Base-by-base conservation (phyloP, 768 basidiomycete species). In the Lepiota brunneoincarnata region DNA sequence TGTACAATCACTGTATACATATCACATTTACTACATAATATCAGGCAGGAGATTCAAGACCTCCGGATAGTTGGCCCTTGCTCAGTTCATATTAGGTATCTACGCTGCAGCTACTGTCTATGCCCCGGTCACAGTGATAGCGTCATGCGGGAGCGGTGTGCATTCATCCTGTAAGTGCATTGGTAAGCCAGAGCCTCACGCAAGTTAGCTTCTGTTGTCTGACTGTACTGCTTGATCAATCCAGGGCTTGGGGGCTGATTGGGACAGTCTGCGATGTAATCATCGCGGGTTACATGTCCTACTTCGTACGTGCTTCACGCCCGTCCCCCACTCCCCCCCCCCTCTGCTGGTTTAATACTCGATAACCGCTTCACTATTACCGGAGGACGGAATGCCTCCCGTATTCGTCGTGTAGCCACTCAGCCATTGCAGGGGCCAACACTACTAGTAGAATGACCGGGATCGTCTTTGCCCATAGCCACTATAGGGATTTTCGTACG, bases 291-390 rank as follows among this genome's bases (percentile, higher is more conserved):
- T 49, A 49, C 38, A 49, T 49, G 49, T 49, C 39, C 24, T 17
- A 23, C 18, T 49, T 49, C n/a, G 49, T 41, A 40, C 6, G 49
- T 40, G 28, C 9, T 18, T 35, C 17, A 31, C 31, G 11, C 11
- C 31, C 31, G 11, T 31, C 6, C 31, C 3, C n/a, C n/a, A n/a
- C 14, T 5, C 0, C 5, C 23, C 1, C n/a, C 43, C n/a, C 26
- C 14, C 23, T 44, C 21, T 15, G 17, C 52, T 54, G 6, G 44
- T 46, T n/a, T 39, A n/a, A n/a, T 54, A 24, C 17, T 54, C 23
- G 46, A 54, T 38, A 54, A 54, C 20, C 52, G 44, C 24, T 38
- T 54, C 26, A 46, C 36, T 3, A 39, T 54, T 3, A 12, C 15
- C 24, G 24, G 36, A 7, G 52, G 52, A 39, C 36, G 52, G 28